Evolutionary conservation across 176 grass and related monocot species (phyloP), one percentile per base, ranked within the genome.

Genomic region (Miscanthus lutarioriparius): DNA sequence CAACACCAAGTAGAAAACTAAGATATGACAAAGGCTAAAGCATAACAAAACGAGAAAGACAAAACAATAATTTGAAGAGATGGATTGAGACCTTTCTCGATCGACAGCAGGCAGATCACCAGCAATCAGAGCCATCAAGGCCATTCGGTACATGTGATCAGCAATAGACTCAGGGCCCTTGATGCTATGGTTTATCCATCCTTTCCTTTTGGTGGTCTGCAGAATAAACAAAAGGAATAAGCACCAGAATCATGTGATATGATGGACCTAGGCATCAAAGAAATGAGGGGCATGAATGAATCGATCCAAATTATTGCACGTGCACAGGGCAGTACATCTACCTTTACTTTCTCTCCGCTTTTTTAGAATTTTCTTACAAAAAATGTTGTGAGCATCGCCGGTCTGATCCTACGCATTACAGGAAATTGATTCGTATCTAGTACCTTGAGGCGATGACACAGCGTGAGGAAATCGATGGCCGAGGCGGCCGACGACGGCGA

Each of bases 121-220:
- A 20, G 91, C 89, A 23, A 95, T 92, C 76, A 98, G 85, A 83
- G 91, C 87, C 96, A 94, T 98, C n/a, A 98, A 51, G 23, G 93
- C 85, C 96, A 98, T 98, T 8, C 91, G 85, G 62, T 98, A 98
- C 96, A 98, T 98, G 91, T 98, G 96, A 80, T 98, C 96, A 51
- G 91, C 93, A 91, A 98, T 95, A 28, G 96, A 98, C 86, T 98
- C 96, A 2, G 96, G 89, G 15, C 93, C 93, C 39, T 90, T 91
- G 35, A 98, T 90, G 69, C 93, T 92, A 64, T 95, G 96, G 41
- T 92, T 95, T 78, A 98, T 87, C 96, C 96, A 98, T 17, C 96
- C 96, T 85, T 93, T 91, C 76, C 96, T 95, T 91, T 98, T 95
- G 32, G 96, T 98, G 30, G 96, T 98, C 96, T 98, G 80, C 4